Conservation (phyloP, 1,139 yeast genomes). For the Geotrichum bryndzae region DNA sequence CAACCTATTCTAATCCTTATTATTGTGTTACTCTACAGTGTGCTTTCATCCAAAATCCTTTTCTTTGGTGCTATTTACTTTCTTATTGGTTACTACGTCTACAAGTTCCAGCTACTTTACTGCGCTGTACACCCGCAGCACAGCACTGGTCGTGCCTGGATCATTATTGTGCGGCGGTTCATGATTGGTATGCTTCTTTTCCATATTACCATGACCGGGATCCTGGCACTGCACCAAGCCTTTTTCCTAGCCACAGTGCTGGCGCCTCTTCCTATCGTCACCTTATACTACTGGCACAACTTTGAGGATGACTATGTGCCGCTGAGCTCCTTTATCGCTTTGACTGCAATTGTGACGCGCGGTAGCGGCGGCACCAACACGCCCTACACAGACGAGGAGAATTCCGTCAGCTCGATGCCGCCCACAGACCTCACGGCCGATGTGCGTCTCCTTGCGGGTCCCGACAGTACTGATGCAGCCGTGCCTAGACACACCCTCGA, state of each 20-base stretch:
- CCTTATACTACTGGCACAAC: conserved; percentile 65
- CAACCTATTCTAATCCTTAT: conserved; percentile 71
- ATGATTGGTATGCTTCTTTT: conserved; percentile 65
- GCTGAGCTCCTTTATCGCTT: conserved; percentile 74
- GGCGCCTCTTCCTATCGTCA: conserved; percentile 66
- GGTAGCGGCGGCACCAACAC: conserved; percentile 14
- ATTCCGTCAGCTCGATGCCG: not conserved
- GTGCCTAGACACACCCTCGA: conserved; percentile 46
- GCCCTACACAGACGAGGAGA: not conserved
- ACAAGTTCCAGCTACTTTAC: conserved; percentile 72
- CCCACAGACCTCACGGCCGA: not conserved
- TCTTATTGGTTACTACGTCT: conserved; percentile 65
- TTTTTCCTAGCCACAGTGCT: conserved; percentile 64
- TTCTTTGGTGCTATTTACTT: conserved; percentile 70
- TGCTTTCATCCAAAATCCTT: conserved; percentile 68
- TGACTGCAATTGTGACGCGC: conserved; percentile 48
- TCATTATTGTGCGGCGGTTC: conserved; percentile 66
- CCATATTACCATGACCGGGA: conserved; percentile 91
- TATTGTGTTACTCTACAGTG: conserved; percentile 70
- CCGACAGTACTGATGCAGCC: too few species aligned
- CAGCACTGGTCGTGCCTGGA: conserved; percentile 86
- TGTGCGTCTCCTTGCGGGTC: not conserved
- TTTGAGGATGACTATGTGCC: conserved; percentile 79
- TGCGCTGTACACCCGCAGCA: conserved; percentile 83
- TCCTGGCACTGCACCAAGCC: conserved; percentile 72